phyloP scores from a whole-genome alignment of 306 rosid species.

The Begonia peltatifolia region DNA sequence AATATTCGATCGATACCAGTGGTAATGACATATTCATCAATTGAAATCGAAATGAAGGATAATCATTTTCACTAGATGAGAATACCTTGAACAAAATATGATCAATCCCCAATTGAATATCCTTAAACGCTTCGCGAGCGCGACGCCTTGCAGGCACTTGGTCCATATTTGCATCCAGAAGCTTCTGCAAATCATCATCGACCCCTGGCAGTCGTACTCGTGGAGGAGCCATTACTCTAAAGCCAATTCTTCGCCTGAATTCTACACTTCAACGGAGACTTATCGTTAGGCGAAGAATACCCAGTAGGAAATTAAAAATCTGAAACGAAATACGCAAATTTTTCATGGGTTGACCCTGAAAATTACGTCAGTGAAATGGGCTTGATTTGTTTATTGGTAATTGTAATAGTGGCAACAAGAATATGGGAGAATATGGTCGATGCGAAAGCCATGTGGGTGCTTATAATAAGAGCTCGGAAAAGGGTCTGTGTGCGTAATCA shows the following conservation, averaged over 20 bases:
- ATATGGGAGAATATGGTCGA: too few species aligned
- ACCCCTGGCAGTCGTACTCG: conserved; percentile 32
- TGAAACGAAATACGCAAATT: too few species aligned
- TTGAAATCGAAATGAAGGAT: too few species aligned
- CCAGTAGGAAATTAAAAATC: too few species aligned
- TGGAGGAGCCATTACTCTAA: conserved; percentile 20
- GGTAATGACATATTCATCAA: too few species aligned
- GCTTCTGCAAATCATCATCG: conserved; percentile 34
- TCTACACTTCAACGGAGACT: conserved; percentile 4
- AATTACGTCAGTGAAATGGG: too few species aligned
- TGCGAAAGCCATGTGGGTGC: too few species aligned
- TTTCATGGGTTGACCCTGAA: background rate
- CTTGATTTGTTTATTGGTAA: too few species aligned
- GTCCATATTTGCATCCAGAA: conserved; percentile 50
- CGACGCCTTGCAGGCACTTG: conserved; percentile 52
- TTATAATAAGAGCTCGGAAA: too few species aligned
- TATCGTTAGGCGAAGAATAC: conserved; percentile 14
- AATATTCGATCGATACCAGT: too few species aligned
- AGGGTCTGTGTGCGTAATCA: too few species aligned
- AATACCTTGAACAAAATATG: conserved; percentile 61
- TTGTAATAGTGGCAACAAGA: too few species aligned
- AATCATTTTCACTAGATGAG: background rate
- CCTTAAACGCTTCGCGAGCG: conserved; percentile 71
- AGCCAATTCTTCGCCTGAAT: conserved; percentile 10
- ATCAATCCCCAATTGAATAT: conserved; percentile 61